These are phyloP conservation scores for Tripidium arundinaceum DNA, from an alignment of 202 grass and related monocot species.

Conservation along the genomic window DNA sequence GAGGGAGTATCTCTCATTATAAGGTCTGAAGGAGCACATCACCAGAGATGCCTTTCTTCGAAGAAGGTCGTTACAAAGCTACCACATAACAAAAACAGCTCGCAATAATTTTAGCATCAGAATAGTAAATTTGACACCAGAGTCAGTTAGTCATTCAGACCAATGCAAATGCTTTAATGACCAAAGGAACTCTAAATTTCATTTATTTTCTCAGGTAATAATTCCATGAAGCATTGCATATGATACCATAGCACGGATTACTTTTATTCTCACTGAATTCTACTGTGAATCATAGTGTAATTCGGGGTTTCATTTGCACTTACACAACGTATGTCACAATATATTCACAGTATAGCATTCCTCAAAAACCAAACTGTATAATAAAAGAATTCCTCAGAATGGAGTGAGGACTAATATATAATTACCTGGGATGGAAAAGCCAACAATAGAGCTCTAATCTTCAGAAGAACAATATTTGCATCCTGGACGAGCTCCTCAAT, in stretches of 20 bases:
- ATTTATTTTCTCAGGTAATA: background rate
- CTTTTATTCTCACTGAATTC: background rate
- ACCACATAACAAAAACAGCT: background rate
- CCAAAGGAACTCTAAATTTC: background rate
- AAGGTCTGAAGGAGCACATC: background rate
- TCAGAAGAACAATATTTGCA: conserved; percentile 91
- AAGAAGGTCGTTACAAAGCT: background rate
- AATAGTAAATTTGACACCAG: background rate
- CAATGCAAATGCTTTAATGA: background rate
- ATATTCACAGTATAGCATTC: conserved; percentile 12
- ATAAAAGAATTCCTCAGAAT: conserved; percentile 1
- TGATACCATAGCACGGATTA: background rate
- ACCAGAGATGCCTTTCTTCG: background rate
- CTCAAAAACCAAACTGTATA: background rate
- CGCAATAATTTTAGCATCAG: background rate
- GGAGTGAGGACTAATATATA: conserved; percentile 1
- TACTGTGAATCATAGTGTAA: background rate
- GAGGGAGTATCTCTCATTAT: background rate
- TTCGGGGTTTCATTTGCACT: background rate
- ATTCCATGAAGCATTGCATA: background rate
- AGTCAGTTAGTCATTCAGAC: background rate
- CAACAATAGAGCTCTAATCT: conserved; percentile 73
- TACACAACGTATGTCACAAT: background rate
- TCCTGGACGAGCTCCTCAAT: conserved; percentile 88
- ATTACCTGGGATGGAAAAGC: conserved; percentile 89